phyloP scores from a whole-genome alignment of 805 yeast genomes.

The Ogataea chonburiensis region DNA sequence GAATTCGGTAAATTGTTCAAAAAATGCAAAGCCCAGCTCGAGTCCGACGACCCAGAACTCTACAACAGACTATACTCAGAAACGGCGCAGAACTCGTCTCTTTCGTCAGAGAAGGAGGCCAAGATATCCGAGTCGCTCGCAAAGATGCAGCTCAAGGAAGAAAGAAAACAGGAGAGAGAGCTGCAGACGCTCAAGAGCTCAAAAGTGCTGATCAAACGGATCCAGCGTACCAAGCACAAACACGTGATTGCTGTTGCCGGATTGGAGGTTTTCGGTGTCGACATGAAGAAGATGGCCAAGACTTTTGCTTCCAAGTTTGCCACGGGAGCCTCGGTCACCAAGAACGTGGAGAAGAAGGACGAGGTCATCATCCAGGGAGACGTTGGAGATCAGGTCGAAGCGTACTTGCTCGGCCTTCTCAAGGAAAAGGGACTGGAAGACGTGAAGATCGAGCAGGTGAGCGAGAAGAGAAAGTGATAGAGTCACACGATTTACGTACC shows the following conservation, averaged over 20 bases:
- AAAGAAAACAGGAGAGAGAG: slow-evolving; percentile 81
- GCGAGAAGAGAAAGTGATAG: slow-evolving; percentile 73
- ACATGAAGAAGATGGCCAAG: slow-evolving; percentile 87
- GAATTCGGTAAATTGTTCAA: slow-evolving; percentile 83
- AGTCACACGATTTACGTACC: background rate
- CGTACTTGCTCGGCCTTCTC: slow-evolving; percentile 63
- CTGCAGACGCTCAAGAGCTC: slow-evolving; percentile 74
- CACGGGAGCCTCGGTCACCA: slow-evolving; percentile 90
- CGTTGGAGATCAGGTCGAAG: slow-evolving; percentile 87
- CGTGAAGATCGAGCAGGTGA: slow-evolving; percentile 86
- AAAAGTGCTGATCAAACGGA: slow-evolving; percentile 78
- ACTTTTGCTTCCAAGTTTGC: slow-evolving; percentile 93
- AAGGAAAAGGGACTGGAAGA: slow-evolving; percentile 80
- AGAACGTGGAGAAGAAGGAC: slow-evolving; percentile 87
- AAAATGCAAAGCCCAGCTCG: slow-evolving; percentile 83
- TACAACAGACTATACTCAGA: slow-evolving; percentile 61
- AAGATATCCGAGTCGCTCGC: slow-evolving; percentile 78
- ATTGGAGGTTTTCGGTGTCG: slow-evolving; percentile 83
- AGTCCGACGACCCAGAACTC: slow-evolving; percentile 54
- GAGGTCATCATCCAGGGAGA: slow-evolving; percentile 94
- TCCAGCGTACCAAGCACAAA: slow-evolving; percentile 87
- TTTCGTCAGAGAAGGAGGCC: slow-evolving; percentile 75
- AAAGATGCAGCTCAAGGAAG: slow-evolving; percentile 83
- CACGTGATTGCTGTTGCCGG: slow-evolving; percentile 85
- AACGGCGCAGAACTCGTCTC: slow-evolving; percentile 47